A percentile compares a stretch with the other conserved stretches of the same genome.
Evolutionary conservation across 1,284 basidiomycete genomes (phyloP).

Genomic region (Pulveroboletus sp.): DNA sequence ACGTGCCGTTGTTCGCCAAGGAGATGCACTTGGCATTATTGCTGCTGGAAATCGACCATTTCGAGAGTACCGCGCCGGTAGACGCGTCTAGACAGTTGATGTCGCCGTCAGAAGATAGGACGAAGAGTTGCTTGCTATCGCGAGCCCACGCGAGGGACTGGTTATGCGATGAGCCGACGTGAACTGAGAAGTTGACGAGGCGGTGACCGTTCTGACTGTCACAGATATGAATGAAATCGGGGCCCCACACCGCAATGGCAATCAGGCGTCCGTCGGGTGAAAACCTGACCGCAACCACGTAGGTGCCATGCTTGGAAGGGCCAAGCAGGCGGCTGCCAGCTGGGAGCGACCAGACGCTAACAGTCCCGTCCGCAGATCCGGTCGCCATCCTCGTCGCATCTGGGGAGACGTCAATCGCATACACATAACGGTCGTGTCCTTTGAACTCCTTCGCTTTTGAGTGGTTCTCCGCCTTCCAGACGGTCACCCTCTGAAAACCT

Average conservation of each 20-base stretch:
- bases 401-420: conserved; percentile 3
- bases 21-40: neutral
- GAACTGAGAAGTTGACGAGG: conserved; percentile 3
- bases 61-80: neutral
- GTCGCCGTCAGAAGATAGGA: neutral
- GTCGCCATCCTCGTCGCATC: conserved; percentile 1
- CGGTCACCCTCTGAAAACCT: neutral
- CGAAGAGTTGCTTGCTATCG: conserved; percentile 11
- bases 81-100: conserved; percentile 3
- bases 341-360: conserved; percentile 9
- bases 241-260: conserved; percentile 4
- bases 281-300: conserved; percentile 8
- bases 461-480: conserved; percentile 6
- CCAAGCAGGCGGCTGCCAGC: neutral
- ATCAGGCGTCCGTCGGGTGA: conserved; percentile 11
- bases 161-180: neutral
- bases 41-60: conserved; percentile 1
- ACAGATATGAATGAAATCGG: conserved; percentile 2
- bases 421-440: neutral
- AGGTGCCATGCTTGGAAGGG: neutral
- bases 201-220: neutral
- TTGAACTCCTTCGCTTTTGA: neutral
- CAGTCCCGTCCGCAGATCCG: conserved; percentile 5
- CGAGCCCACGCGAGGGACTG: conserved; percentile 8
- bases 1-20: neutral